These are phyloP conservation scores for Phytopythium litorale DNA, from an alignment of 352 stramenopile species.

Conservation along the genomic window DNA sequence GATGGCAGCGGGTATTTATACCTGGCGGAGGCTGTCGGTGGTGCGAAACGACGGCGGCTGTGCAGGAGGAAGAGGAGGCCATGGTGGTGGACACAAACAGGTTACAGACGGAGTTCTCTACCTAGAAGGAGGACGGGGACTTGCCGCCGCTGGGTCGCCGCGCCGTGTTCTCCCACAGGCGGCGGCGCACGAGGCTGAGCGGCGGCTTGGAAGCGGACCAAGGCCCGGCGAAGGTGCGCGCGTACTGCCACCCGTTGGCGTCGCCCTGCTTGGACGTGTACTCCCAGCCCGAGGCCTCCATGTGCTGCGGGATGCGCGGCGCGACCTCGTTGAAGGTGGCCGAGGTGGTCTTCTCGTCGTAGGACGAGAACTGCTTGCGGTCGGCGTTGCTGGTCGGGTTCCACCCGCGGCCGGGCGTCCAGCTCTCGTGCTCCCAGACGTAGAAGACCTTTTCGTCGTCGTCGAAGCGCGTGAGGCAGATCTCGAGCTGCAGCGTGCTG, in stretches of 20 bases:
- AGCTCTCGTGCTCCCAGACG: slow-evolving; percentile 71
- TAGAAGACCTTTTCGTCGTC: slow-evolving; percentile 34
- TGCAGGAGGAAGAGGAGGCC: no score
- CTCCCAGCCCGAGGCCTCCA: slow-evolving; percentile 45
- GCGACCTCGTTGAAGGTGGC: slow-evolving; percentile 40
- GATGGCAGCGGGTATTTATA: not conserved
- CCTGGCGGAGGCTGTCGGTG: not conserved
- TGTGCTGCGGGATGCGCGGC: slow-evolving; percentile 28
- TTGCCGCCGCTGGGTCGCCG: slow-evolving; percentile 14
- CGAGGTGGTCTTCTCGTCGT: slow-evolving; percentile 44
- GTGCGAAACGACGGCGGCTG: not conserved
- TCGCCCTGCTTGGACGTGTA: slow-evolving; percentile 49
- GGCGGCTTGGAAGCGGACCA: slow-evolving; percentile 49
- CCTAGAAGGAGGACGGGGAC: slow-evolving; percentile 20
- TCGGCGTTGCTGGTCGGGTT: slow-evolving; percentile 36
- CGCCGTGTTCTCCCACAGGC: slow-evolving; percentile 71
- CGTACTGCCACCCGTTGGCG: slow-evolving; percentile 61
- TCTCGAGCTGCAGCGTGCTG: slow-evolving; percentile 52
- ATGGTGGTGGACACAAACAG: not conserved
- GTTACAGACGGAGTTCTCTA: not conserved
- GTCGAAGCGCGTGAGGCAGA: slow-evolving; percentile 34
- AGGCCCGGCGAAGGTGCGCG: slow-evolving; percentile 50
- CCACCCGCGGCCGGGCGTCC: slow-evolving; percentile 44
- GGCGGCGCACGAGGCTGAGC: slow-evolving; percentile 58
- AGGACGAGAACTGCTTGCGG: slow-evolving; percentile 47